These are phyloP conservation scores for Dactylellina cionopaga DNA, from an alignment of 2,329 filamentous ascomycete genomes.

Conservation along the genomic window DNA sequence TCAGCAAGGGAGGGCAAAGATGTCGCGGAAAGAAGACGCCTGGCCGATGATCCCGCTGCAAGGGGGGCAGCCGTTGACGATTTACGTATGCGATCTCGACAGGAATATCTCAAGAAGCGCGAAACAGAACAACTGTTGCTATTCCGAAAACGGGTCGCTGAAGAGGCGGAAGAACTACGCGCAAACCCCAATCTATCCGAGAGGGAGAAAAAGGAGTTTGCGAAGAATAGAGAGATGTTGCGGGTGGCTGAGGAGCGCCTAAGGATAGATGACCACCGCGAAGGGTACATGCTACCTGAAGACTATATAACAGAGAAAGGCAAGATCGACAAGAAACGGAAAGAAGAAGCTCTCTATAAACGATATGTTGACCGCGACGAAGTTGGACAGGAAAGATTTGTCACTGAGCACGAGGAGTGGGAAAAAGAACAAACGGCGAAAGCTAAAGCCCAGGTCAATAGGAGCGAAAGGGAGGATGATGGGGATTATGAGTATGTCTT, in stretches of 20 bases:
- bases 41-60: constrained; percentile 75
- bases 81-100: constrained; percentile 81
- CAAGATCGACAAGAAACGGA: constrained; percentile 85
- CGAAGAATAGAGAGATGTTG: constrained; percentile 83
- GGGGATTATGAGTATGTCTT: constrained; percentile 92
- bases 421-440: constrained; percentile 88
- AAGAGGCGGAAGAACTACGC: constrained; percentile 82
- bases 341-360: constrained; percentile 88
- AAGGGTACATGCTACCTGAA: constrained; percentile 92
- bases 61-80: constrained; percentile 79
- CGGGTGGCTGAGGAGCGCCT: constrained; percentile 84
- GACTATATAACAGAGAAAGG: constrained; percentile 95
- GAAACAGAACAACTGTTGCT: constrained; percentile 85
- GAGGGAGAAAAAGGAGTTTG: constrained; percentile 85
- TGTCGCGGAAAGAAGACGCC: constrained; percentile 69
- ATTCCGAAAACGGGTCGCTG: constrained; percentile 87
- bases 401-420: constrained; percentile 97
- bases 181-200: constrained; percentile 79
- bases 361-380: constrained; percentile 89
- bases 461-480: constrained; percentile 77
- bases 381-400: constrained; percentile 84
- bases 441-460: constrained; percentile 74
- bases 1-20: constrained; percentile 68
- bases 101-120: constrained; percentile 92
- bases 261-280: constrained; percentile 87